These are phyloP conservation scores for Ustilago tritici DNA, from an alignment of 1,284 basidiomycete genomes.

Conservation along the genomic window DNA sequence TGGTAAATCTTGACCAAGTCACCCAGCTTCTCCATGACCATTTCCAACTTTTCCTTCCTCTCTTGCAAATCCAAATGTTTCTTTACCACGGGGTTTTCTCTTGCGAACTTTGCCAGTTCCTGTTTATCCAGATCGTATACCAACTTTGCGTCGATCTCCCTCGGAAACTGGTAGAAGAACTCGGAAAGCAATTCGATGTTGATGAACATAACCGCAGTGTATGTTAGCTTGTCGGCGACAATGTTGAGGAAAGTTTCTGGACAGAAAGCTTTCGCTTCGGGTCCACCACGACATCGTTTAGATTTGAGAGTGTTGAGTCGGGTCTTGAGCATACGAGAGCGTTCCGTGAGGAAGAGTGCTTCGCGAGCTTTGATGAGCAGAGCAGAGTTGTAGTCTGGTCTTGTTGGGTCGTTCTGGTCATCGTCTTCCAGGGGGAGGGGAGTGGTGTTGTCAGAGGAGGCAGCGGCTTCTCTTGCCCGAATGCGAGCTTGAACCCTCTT, in stretches of 20 bases:
- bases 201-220: conserved; percentile 97
- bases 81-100: conserved; percentile 88
- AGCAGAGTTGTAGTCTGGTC: conserved; percentile 81
- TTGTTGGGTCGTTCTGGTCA: conserved; percentile 72
- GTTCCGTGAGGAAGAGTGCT: conserved; percentile 86
- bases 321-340: conserved; percentile 84
- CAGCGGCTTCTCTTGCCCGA: conserved; percentile 38
- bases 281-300: conserved; percentile 86
- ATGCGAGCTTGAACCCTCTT: conserved; percentile 73
- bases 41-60: conserved; percentile 88
- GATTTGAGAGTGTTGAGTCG: conserved; percentile 86
- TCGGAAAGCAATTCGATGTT: conserved; percentile 89
- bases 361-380: conserved; percentile 78
- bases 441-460: background rate
- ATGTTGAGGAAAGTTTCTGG: conserved; percentile 97
- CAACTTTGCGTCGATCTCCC: conserved; percentile 94
- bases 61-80: conserved; percentile 95
- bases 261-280: conserved; percentile 87
- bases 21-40: conserved; percentile 69
- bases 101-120: conserved; percentile 88
- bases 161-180: conserved; percentile 99
- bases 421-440: conserved; percentile 25
- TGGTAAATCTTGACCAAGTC: conserved; percentile 69
- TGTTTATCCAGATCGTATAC: conserved; percentile 88
- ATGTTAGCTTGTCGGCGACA: conserved; percentile 95